phyloP scores from a whole-genome alignment of 2,329 filamentous ascomycete genomes.

The Colletotrichum sp. region DNA sequence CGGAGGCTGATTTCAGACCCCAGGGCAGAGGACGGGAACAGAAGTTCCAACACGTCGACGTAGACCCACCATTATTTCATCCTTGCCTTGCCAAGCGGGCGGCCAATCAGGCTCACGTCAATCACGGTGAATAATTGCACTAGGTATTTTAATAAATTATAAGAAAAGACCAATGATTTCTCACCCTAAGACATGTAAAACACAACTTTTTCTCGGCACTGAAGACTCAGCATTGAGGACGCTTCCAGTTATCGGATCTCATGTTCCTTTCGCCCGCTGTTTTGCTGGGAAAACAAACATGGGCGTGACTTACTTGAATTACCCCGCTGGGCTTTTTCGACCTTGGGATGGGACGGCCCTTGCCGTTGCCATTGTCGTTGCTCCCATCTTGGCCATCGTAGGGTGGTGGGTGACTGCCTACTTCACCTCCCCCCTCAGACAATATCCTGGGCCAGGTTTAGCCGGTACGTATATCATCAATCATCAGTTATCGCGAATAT shows the following conservation, averaged over 20 bases:
- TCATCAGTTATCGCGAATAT: neutral
- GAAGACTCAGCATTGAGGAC: neutral
- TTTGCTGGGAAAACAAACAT: neutral
- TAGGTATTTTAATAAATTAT: neutral
- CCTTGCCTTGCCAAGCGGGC: neutral
- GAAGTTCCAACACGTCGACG: neutral
- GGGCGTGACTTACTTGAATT: neutral
- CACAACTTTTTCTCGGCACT: neutral
- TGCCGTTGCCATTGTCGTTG: neutral
- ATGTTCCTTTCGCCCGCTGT: neutral
- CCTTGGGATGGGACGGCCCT: neutral
- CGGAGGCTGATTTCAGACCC: neutral
- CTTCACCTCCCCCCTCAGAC: conserved; percentile 18
- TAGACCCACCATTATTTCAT: neutral
- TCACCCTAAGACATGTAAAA: neutral
- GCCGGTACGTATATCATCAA: conserved; percentile 1
- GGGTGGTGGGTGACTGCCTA: conserved; percentile 13
- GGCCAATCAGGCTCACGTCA: neutral
- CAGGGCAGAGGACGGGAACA: neutral
- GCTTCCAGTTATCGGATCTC: neutral
- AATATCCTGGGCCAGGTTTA: conserved; percentile 27
- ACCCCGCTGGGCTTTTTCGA: neutral
- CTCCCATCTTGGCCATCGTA: neutral
- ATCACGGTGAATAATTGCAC: neutral
- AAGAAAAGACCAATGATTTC: neutral